These are phyloP conservation scores for Acer negundo DNA, from an alignment of 345 rosid species.

Conservation along the genomic window DNA sequence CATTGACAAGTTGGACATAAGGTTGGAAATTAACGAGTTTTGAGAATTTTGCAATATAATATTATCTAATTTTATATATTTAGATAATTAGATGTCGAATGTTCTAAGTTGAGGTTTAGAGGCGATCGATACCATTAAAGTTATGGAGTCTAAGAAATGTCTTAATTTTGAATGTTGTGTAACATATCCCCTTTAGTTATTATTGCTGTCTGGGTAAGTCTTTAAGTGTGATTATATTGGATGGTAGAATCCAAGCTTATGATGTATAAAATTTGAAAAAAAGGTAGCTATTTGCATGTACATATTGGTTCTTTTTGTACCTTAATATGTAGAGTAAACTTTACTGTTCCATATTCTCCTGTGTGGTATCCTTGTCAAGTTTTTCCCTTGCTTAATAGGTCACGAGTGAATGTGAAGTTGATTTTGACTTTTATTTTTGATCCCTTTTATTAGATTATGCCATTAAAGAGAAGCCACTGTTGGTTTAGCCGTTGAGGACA, in stretches of 20 bases:
- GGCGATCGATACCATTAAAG: neutral
- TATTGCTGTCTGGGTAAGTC: neutral
- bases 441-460: conserved; percentile 64
- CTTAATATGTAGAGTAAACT: neutral
- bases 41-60: neutral
- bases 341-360: neutral
- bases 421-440: conserved; percentile 24
- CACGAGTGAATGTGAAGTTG: conserved; percentile 10
- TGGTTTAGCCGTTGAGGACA: conserved; percentile 67
- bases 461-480: conserved; percentile 76
- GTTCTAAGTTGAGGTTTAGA: too few species aligned
- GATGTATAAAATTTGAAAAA: neutral
- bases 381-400: conserved; percentile 13
- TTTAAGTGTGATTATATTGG: neutral
- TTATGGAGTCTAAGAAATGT: neutral
- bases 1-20: neutral
- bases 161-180: too few species aligned
- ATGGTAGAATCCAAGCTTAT: neutral
- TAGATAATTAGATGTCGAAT: too few species aligned
- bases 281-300: neutral
- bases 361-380: neutral
- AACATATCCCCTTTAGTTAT: neutral
- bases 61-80: neutral
- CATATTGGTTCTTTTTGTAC: neutral
- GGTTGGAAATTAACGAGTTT: neutral